Percentiles rank a stretch among this genome's conserved stretches.
Conservation (phyloP, 2,329 filamentous ascomycete genomes). For the Stylonectria norvegica region DNA sequence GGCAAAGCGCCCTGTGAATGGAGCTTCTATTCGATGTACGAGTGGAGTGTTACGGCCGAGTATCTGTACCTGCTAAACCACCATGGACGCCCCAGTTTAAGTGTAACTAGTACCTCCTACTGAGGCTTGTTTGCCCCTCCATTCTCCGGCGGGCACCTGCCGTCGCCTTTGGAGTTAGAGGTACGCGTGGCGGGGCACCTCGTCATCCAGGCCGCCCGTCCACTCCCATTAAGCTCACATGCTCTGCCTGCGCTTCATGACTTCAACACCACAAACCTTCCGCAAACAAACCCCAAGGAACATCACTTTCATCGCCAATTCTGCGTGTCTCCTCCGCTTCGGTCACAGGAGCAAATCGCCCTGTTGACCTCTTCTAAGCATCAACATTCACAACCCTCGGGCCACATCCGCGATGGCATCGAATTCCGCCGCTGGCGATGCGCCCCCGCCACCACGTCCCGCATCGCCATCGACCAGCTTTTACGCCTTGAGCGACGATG, state of each 20-base stretch:
- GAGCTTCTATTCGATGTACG: too few species aligned
- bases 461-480: constrained; percentile 81
- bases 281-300: neutral
- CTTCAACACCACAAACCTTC: neutral
- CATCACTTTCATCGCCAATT: too few species aligned
- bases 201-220: neutral
- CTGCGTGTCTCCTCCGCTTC: too few species aligned
- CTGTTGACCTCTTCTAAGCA: neutral
- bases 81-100: too few species aligned
- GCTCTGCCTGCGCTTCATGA: neutral
- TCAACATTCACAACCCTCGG: neutral
- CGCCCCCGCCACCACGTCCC: constrained; percentile 34
- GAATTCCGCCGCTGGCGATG: constrained; percentile 17
- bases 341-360: too few species aligned
- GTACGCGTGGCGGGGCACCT: constrained; percentile 2
- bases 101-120: too few species aligned
- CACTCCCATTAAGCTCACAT: constrained; percentile 1
- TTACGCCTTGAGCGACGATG: constrained; percentile 95
- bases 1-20: too few species aligned
- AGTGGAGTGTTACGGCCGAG: too few species aligned
- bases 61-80: too few species aligned
- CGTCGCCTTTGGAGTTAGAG: neutral
- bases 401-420: constrained; percentile 20
- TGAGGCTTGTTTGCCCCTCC: too few species aligned
- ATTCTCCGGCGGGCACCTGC: too few species aligned